These are phyloP conservation scores for Penicillium robsamsonii DNA, from an alignment of 495 filamentous ascomycete genomes.

Conservation along the genomic window DNA sequence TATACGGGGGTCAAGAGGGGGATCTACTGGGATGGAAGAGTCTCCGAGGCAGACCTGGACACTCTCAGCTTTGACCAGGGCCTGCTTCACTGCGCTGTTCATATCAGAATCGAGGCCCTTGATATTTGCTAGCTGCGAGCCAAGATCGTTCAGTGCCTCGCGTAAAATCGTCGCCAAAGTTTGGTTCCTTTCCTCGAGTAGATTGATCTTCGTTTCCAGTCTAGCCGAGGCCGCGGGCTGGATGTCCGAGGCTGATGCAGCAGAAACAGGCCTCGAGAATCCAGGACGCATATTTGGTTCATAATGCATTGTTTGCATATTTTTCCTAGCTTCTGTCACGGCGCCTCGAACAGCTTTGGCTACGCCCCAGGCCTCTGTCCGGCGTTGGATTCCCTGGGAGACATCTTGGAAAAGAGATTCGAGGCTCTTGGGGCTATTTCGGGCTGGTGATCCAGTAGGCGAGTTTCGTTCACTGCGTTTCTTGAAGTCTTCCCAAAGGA, in stretches of 20 bases:
- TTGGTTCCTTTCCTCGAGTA: constrained; percentile 67
- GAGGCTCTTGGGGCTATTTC: constrained; percentile 60
- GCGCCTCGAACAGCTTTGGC: constrained; percentile 89
- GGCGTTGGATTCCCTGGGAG: constrained; percentile 76
- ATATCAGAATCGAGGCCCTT: constrained; percentile 50
- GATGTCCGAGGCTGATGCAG: not conserved
- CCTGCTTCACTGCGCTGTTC: constrained; percentile 37
- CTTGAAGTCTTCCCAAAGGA: constrained; percentile 36
- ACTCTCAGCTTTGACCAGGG: constrained; percentile 70
- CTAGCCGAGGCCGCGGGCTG: constrained; percentile 17
- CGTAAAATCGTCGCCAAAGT: constrained; percentile 71
- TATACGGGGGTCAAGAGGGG: constrained; percentile 9
- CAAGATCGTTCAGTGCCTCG: constrained; percentile 66
- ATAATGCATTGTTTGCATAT: constrained; percentile 62
- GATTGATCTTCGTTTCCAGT: constrained; percentile 36
- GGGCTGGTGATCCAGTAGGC: constrained; percentile 43
- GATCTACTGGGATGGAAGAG: constrained; percentile 48
- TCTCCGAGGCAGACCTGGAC: constrained; percentile 78
- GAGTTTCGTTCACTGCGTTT: constrained; percentile 32
- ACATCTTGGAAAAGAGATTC: constrained; percentile 83
- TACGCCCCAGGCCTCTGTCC: constrained; percentile 82
- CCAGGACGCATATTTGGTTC: constrained; percentile 32
- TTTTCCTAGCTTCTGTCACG: constrained; percentile 75
- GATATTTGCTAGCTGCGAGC: constrained; percentile 40
- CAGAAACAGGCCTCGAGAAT: constrained; percentile 1